Base-by-base conservation (phyloP, 2,329 filamentous ascomycete genomes). In the Lasiodiplodia citricola region DNA sequence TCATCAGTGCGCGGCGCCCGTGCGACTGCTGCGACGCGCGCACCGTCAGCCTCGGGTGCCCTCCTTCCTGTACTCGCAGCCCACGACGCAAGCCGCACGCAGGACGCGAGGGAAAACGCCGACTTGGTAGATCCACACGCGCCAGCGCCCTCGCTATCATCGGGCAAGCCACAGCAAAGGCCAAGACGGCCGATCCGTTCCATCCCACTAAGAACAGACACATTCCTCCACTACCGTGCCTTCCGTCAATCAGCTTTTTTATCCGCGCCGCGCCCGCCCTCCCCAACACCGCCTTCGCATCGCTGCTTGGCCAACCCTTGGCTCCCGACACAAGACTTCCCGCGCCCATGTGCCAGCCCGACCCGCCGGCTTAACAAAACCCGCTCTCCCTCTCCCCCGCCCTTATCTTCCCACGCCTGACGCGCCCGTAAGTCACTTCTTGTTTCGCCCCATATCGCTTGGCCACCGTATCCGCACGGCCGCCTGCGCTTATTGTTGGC, bases 161-260 rank as follows among this genome's bases (percentile, higher is more conserved):
- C 60, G 50, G 65, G 67, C 67, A 68, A 54, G 67, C 67, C 67
- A 68, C 31, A 35, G 6, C 31, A 35, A 35, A 35, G 31, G 31
- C 31, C 31, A 35, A 35, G 31, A 35, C 65, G 67, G 67, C 67
- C 67, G 67, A 68, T 68, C 67, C 67, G 58, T 68, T 68, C 67
- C 52, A 58, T 68, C 67, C 52, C 67, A 58, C 67, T 44, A 65
- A 65, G 58, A 64, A 68, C 57, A 68, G 66, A 52, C 66, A 67
- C 65, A 67, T 67, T 67, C 65, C 65, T 67, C 38, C 52, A 51
- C 58, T 38, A 35, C 37, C 64, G 44, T 58, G 28, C 57, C 51
- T 55, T 63, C 51, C 66, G 28, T 41, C 35, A 35, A 23, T 65
- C 37, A 55, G 52, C 66, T 62, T 51, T 62, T 51, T 52, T 58